Evolutionary conservation across 2,329 filamentous ascomycete species (phyloP).

Genomic region (Epichloe gansuensis): DNA sequence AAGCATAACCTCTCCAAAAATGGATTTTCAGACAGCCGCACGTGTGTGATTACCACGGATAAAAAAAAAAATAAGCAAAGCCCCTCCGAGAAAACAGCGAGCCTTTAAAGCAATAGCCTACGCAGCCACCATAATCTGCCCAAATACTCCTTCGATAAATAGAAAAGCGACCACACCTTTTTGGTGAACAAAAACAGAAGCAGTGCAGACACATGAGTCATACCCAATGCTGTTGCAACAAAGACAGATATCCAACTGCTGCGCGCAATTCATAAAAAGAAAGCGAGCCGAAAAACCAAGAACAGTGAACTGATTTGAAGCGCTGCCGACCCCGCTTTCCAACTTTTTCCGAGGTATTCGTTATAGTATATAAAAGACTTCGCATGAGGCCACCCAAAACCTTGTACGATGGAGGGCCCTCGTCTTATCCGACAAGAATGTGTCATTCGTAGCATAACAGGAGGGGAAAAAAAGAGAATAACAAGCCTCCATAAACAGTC

Average conservation of each 20-base stretch:
- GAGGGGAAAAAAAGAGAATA: neutral
- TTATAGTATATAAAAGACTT: neutral
- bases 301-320: slow-evolving; percentile 5
- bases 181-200: neutral
- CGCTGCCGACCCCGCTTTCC: slow-evolving; percentile 4
- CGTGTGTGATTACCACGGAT: neutral
- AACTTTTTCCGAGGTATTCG: neutral
- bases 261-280: slow-evolving; percentile 2
- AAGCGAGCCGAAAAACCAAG: slow-evolving; percentile 7
- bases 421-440: neutral
- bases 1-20: neutral
- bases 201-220: too few relatives aligned
- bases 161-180: neutral
- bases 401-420: neutral
- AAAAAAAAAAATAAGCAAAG: neutral
- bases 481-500: neutral
- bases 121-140: neutral
- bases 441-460: neutral
- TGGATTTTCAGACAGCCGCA: neutral
- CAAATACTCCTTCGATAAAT: neutral
- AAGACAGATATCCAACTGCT: neutral
- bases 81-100: neutral
- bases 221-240: slow-evolving; percentile 3
- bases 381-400: neutral
- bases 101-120: neutral